Evolutionary conservation across 2,329 filamentous ascomycete genomes (phyloP), one percentile per base, ranked within the genome.

Genomic region (Trichothecium roseum): DNA sequence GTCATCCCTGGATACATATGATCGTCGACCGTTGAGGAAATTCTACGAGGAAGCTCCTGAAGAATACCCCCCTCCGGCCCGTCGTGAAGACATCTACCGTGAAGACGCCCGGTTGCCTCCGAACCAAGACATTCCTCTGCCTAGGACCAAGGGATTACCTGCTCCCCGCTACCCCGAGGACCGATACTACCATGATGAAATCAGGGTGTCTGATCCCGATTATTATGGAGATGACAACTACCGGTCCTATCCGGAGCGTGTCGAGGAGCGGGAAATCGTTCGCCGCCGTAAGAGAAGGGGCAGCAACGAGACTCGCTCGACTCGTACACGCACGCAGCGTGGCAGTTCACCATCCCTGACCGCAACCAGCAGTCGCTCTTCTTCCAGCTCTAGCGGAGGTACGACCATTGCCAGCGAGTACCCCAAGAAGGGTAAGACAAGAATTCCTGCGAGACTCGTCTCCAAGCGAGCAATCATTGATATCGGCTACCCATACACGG

Each of bases 1-100:
- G 55, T 94, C 86, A 12, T 94, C 86, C 35, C 68, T 94, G 28
- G 88, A 94, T 55, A 94, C 84, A 0, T 94, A 86, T 52, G 88
- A 95, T 57, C 78, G 87, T 33, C 77, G 77, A 18, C 81, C 84
- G 2, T 51, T 59, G 3, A 59, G 59, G 8, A 52, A 55, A 34
- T 64, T 68, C 45, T 66, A 65, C 36, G 68, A 80, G 27, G 62
- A 53, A 37, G 28, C 28, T 9, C 57, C 69, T 15, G 73, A 78
- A 35, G 76, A 82, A 41, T 78, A 78, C 45, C 67, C 70, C n/a
- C 66, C 73, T n/a, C 74, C 76, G 2, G 65, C 64, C 9, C 57
- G 66, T 36, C 56, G 64, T 4, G 60, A 64, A 37, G 69, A 66
- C 39, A 55, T 62, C 43, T 63, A 59, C 34, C 46, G 53, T 20